Base-by-base conservation (phyloP, 352 stramenopile genomes). In the Globisporangium polare region DNA sequence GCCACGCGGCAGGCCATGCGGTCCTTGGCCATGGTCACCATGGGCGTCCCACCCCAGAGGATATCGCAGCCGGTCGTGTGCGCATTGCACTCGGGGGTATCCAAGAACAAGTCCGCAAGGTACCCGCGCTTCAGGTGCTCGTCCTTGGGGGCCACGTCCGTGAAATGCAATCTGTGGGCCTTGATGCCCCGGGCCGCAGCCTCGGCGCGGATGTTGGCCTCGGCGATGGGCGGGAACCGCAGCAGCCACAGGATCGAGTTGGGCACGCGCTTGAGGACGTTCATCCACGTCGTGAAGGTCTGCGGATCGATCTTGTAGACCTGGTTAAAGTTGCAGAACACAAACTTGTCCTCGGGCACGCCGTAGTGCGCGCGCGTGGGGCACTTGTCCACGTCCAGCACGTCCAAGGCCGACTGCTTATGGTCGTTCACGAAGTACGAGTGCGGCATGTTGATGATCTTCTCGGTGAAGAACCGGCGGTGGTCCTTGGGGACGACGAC, bases 311-410 rank as follows among this genome's bases (percentile, higher is more conserved):
- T 97, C 76, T 98, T 98, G 88, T 97, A 97, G 13, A 97, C 70
- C 63, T 97, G 87, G 54, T 97, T 98, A 62, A 98, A 98, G 65
- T 97, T 97, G 65, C 90, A 97, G 66, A 98, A 98, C 29, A 98
- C 93, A 69, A 98, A 98, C 56, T 77, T 80, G 72, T 97, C 89
- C 31, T 98, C 91, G 0, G 89, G 83, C 0, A 98, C 79, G 35
- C 90, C 93, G 53, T 98, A 98, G 57, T 93, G 74, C 6, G 70
- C 67, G 55, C 93, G 85, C 39, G 82, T 91, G 2, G 86, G 87
- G 20, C 84, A 92, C 52, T 83, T 90, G 9, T 78, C 67, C 20
- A 75, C 69, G 54, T 97, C 86, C 37, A 97, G 65, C 2, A 96
- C 86, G 37, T 96, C 85, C 0, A 57, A 74, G 0, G 85, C 83